A percentile compares a stretch with the other conserved stretches of the same genome.
These are phyloP conservation scores for Miamiensis avidus DNA, from an alignment of 169 alveolate genomes.

Conservation along the genomic window DNA sequence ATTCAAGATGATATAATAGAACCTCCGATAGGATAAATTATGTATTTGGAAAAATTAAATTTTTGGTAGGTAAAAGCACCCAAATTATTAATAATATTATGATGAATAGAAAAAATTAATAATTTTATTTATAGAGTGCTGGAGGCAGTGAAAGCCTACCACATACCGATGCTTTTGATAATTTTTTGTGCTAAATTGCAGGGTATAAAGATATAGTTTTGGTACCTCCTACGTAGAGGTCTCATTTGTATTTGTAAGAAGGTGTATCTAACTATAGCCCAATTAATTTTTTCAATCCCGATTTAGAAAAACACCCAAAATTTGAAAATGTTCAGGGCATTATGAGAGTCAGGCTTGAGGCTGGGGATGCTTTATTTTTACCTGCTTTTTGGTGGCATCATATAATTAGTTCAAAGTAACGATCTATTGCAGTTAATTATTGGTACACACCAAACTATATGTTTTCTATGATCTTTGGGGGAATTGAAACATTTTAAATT, in stretches of 20 bases:
- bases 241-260: neutral
- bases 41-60: constrained; percentile 8
- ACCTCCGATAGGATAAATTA: neutral
- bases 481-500: no score
- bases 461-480: neutral
- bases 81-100: neutral
- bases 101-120: neutral
- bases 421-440: constrained; percentile 15
- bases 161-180: constrained; percentile 18
- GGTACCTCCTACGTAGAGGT: constrained; percentile 1
- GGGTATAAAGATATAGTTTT: constrained; percentile 5
- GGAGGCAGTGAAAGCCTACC: constrained; percentile 15
- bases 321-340: constrained; percentile 3
- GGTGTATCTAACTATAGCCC: constrained; percentile 1
- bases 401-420: constrained; percentile 4
- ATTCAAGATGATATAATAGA: neutral
- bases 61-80: constrained; percentile 8
- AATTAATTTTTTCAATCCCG: constrained; percentile 11
- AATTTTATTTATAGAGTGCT: neutral
- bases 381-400: constrained; percentile 31
- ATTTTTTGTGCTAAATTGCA: constrained; percentile 12
- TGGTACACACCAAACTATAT: constrained; percentile 22
- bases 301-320: neutral
- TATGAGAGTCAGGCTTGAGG: neutral
- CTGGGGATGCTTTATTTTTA: constrained; percentile 2